Percentiles rank a stretch among this genome's conserved stretches.
These are phyloP conservation scores for Penicillium sp. DNA, from an alignment of 2,329 filamentous ascomycete species.

Conservation along the genomic window DNA sequence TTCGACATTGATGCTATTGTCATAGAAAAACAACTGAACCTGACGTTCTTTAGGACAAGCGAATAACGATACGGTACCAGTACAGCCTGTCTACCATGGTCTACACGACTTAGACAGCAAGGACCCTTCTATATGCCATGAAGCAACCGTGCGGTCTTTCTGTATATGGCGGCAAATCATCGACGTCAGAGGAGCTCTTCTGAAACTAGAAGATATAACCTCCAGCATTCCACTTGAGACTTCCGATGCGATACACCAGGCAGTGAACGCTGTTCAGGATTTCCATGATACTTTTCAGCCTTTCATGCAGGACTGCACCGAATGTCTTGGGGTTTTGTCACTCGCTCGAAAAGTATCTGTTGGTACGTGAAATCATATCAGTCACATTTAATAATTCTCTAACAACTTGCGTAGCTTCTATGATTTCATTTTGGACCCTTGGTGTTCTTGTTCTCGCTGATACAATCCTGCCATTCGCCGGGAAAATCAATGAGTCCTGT, in stretches of 20 bases:
- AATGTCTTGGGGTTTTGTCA: conserved; percentile 9
- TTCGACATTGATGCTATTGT: not conserved
- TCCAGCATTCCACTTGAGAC: not conserved
- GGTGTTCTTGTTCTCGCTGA: conserved; percentile 20
- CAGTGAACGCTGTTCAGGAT: not conserved
- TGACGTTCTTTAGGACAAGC: not conserved
- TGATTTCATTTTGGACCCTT: conserved; percentile 22
- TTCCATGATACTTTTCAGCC: conserved; percentile 12
- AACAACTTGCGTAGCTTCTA: conserved; percentile 11
- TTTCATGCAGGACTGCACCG: conserved; percentile 14
- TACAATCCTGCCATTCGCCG: conserved; percentile 1
- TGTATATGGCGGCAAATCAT: conserved; percentile 18
- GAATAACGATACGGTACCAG: not conserved
- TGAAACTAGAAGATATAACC: not conserved
- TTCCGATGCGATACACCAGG: not conserved
- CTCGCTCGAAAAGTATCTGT: conserved; percentile 14
- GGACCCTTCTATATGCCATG: not conserved
- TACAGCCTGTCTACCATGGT: not conserved
- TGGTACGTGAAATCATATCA: conserved; percentile 5
- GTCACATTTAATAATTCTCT: not conserved
- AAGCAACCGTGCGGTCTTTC: not conserved
- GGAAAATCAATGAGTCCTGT: not conserved
- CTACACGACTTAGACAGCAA: not conserved
- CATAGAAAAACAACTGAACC: not conserved
- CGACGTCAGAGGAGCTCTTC: conserved; percentile 9